Evolutionary conservation across 2,329 filamentous ascomycete species (phyloP).

Genomic region (Nothopassalora personata): DNA sequence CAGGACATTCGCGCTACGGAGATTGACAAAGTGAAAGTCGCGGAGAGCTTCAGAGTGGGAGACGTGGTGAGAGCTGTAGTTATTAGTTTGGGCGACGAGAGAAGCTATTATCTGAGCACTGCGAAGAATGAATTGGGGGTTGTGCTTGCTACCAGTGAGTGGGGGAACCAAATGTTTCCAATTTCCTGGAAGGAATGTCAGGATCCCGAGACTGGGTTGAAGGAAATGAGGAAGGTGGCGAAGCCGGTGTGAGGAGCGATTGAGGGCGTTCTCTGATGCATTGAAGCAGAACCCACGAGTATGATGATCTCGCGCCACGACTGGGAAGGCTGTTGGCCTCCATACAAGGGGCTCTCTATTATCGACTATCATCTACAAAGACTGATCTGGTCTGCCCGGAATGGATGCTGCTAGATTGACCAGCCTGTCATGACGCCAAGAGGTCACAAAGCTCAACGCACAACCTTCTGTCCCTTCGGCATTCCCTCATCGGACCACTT

Average conservation of each 20-base stretch:
- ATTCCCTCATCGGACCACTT: constrained; percentile 10
- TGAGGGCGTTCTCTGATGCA: background rate
- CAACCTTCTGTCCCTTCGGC: constrained; percentile 3
- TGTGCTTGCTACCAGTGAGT: constrained; percentile 84
- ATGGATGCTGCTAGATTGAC: background rate
- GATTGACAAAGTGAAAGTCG: constrained; percentile 88
- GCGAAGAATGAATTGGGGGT: constrained; percentile 88
- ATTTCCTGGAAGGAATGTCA: constrained; percentile 93
- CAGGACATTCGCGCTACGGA: constrained; percentile 94
- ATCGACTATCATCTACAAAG: no score
- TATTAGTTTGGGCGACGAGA: constrained; percentile 80
- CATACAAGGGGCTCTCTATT: no score
- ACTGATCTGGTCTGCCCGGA: background rate
- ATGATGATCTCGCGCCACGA: background rate
- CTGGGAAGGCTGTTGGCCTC: no score
- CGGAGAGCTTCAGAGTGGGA: constrained; percentile 85
- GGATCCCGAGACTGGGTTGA: constrained; percentile 70
- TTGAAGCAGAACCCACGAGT: background rate
- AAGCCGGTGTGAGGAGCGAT: constrained; percentile 66
- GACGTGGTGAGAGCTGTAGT: constrained; percentile 86
- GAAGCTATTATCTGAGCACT: constrained; percentile 91
- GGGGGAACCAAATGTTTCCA: constrained; percentile 84
- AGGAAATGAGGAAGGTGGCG: constrained; percentile 84
- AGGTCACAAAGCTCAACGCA: background rate
- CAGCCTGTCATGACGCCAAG: background rate